Conservation (phyloP, 2,329 filamentous ascomycete species). For the Corinectria fuckeliana region DNA sequence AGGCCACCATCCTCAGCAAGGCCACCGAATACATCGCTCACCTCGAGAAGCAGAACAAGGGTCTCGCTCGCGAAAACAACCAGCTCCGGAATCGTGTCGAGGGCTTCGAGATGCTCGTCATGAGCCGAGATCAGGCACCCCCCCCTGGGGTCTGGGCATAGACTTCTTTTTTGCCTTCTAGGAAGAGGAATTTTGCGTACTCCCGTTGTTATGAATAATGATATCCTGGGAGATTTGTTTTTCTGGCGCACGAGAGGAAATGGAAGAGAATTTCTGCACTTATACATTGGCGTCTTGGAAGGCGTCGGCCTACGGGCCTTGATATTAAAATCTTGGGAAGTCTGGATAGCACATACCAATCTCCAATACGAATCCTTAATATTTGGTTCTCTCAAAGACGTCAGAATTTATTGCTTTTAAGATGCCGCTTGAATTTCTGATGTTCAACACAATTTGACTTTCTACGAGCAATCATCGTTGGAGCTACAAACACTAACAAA, state of each 20-base stretch:
- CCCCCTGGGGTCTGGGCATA: slow-evolving; percentile 37
- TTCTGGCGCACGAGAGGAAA: slow-evolving; percentile 28
- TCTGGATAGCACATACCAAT: slow-evolving; percentile 30
- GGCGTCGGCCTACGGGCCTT: slow-evolving; percentile 25
- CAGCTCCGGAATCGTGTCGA: slow-evolving; percentile 42
- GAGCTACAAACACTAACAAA: background rate
- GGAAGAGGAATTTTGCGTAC: slow-evolving; percentile 20
- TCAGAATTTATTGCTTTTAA: background rate
- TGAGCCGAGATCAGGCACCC: slow-evolving; percentile 35
- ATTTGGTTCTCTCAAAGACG: background rate
- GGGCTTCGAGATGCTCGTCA: slow-evolving; percentile 40
- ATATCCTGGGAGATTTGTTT: slow-evolving; percentile 35
- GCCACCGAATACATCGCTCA: slow-evolving; percentile 48
- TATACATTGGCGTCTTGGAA: slow-evolving; percentile 25
- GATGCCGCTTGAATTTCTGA: background rate
- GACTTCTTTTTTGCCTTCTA: slow-evolving; percentile 13
- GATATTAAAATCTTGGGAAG: slow-evolving; percentile 24
- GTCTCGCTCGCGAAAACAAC: slow-evolving; percentile 42
- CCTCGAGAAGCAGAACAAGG: slow-evolving; percentile 45
- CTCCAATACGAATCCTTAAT: slow-evolving; percentile 37
- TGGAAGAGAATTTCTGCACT: slow-evolving; percentile 19
- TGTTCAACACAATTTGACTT: too few species aligned
- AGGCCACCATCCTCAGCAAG: slow-evolving; percentile 72
- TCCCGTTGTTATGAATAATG: slow-evolving; percentile 37
- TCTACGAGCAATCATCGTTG: background rate